These are phyloP conservation scores for Coemansia sp. DNA, from an alignment of 192 early-diverging fungal genomes.

Conservation along the genomic window DNA sequence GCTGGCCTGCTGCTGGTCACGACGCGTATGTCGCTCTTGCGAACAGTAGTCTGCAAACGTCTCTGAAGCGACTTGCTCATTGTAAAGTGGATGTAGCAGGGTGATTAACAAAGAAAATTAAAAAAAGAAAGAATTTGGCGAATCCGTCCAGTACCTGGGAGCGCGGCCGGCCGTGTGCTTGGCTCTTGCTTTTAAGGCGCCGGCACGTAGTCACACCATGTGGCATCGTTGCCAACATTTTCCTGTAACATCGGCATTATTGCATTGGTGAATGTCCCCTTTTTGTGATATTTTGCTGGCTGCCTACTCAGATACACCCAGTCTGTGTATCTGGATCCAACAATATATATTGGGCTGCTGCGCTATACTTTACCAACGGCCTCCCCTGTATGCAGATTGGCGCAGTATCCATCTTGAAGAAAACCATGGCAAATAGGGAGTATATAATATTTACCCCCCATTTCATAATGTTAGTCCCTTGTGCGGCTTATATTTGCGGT, in stretches of 20 bases:
- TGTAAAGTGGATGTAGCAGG: not conserved
- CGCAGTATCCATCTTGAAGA: not conserved
- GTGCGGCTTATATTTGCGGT: not conserved
- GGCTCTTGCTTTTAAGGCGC: not conserved
- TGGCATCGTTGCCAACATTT: not conserved
- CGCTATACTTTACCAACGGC: conserved; percentile 1
- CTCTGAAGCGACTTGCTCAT: conserved; percentile 18
- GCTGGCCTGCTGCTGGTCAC: conserved; percentile 10
- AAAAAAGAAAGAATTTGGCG: not conserved
- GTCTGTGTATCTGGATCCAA: not conserved
- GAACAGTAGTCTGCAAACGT: conserved; percentile 20
- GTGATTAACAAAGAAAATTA: not conserved
- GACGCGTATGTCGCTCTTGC: conserved; percentile 50
- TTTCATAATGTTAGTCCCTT: not conserved
- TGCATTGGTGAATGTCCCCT: not conserved
- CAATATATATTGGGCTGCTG: not conserved
- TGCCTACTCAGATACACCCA: not conserved
- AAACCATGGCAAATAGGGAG: not conserved
- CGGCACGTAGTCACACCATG: not conserved
- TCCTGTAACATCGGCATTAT: not conserved
- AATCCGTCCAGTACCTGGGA: not conserved
- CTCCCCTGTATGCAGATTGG: not conserved
- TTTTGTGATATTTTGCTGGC: not conserved
- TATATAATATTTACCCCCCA: not conserved
- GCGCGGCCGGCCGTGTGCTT: not conserved